Evolutionary conservation across 176 grass and related monocot genomes (phyloP).

Genomic region (Phragmites australis): DNA sequence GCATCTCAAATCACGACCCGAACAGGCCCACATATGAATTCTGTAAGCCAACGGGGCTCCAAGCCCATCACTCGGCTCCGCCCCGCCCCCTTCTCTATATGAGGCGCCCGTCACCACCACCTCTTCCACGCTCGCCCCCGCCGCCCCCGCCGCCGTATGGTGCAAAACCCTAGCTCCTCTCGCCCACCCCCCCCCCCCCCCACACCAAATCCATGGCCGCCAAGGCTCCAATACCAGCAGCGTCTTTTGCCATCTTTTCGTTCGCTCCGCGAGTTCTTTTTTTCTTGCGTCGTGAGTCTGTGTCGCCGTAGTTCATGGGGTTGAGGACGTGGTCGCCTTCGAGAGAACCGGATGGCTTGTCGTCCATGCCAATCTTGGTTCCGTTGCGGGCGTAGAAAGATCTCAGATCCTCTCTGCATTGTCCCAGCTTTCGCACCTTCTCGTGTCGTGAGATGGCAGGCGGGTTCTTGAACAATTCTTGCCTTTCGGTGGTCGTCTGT

Average conservation of each 20-base stretch:
- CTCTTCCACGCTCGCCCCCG: too few species aligned
- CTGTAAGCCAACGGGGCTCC: background rate
- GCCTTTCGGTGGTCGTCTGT: background rate
- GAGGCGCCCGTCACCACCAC: background rate
- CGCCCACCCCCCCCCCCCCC: too few species aligned
- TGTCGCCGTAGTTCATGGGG: background rate
- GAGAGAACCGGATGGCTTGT: constrained; percentile 49
- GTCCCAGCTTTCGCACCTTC: background rate
- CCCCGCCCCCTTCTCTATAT: background rate
- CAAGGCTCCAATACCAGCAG: background rate
- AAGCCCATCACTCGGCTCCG: background rate
- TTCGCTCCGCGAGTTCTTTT: background rate
- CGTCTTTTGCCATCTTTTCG: background rate
- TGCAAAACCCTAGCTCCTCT: background rate
- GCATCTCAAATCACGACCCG: too few species aligned
- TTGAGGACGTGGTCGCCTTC: background rate
- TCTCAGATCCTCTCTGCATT: background rate
- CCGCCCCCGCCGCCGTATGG: background rate
- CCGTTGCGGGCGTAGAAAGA: constrained; percentile 54
- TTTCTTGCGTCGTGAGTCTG: too few species aligned
- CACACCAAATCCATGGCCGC: background rate
- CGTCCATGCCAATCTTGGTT: constrained; percentile 32
- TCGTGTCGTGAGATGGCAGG: constrained; percentile 29
- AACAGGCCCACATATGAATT: background rate
- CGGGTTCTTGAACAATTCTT: constrained; percentile 24